A percentile compares a stretch with the other conserved stretches of the same genome.
Evolutionary conservation across 2,329 filamentous ascomycete genomes (phyloP).

Genomic region (Aspergillus neoniger): DNA sequence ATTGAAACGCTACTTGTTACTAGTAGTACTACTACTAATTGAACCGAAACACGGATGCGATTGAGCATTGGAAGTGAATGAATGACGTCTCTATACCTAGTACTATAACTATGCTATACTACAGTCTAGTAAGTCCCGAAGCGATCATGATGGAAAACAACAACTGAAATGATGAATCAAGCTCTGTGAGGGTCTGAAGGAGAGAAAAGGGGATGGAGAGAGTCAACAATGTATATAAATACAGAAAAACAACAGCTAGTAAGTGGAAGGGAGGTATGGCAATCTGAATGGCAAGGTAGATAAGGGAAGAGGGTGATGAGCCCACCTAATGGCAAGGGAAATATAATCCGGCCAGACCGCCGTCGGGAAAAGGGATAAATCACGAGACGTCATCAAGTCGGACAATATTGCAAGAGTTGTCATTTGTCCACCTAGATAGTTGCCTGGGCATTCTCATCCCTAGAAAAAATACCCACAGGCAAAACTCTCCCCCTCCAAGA

Average conservation of each 20-base stretch:
- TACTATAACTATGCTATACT: not conserved
- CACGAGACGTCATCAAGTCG: not conserved
- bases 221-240: not conserved
- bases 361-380: not conserved
- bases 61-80: not conserved
- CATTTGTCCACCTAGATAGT: slow-evolving; percentile 5
- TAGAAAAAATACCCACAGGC: slow-evolving; percentile 3
- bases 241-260: not conserved
- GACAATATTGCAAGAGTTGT: not conserved
- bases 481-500: not conserved
- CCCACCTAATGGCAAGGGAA: not conserved
- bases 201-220: not conserved
- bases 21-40: not conserved
- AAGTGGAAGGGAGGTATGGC: not conserved
- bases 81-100: not conserved
- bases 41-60: not conserved
- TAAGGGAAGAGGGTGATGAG: not conserved
- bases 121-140: not conserved
- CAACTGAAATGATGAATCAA: not conserved
- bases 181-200: not conserved
- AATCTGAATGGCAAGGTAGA: not conserved
- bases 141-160: not conserved
- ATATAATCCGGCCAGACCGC: not conserved
- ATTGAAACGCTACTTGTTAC: not conserved
- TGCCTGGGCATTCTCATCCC: slow-evolving; percentile 12